A percentile compares a stretch with the other conserved stretches of the same genome.
These are phyloP conservation scores for Graphium sp. DNA, from an alignment of 2,329 filamentous ascomycete genomes.

Conservation along the genomic window DNA sequence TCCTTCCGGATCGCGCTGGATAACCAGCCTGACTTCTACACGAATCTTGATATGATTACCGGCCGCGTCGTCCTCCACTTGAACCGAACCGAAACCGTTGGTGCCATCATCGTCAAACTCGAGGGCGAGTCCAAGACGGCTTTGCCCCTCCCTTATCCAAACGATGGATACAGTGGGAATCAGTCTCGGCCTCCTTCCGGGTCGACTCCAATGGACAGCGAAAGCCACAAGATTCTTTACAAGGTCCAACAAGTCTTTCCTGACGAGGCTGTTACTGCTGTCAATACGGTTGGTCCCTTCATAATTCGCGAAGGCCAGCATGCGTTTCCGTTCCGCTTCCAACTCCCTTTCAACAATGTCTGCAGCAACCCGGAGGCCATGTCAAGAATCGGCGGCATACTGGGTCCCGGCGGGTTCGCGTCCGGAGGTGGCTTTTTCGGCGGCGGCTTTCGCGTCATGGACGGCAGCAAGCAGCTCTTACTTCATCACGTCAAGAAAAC, in stretches of 20 bases:
- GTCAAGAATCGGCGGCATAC: slow-evolving; percentile 34
- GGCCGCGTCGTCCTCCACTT: slow-evolving; percentile 41
- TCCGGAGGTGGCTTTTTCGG: slow-evolving; percentile 27
- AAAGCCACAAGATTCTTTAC: slow-evolving; percentile 62
- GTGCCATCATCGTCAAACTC: slow-evolving; percentile 64
- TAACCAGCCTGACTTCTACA: slow-evolving; percentile 54
- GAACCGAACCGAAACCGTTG: slow-evolving; percentile 52
- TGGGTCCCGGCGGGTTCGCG: slow-evolving; percentile 33
- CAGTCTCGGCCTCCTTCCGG: slow-evolving; percentile 11
- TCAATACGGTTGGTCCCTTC: slow-evolving; percentile 26
- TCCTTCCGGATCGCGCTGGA: slow-evolving; percentile 52
- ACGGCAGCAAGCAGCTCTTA: slow-evolving; percentile 44
- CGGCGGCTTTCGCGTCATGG: slow-evolving; percentile 40
- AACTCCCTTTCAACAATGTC: slow-evolving; percentile 60
- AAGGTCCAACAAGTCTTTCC: slow-evolving; percentile 59
- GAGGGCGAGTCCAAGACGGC: slow-evolving; percentile 64
- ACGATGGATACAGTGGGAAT: slow-evolving; percentile 19
- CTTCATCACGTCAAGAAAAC: slow-evolving; percentile 66
- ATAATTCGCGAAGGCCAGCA: slow-evolving; percentile 53
- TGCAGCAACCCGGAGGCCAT: slow-evolving; percentile 40
- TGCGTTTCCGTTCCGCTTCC: slow-evolving; percentile 64
- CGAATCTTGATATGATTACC: slow-evolving; percentile 59
- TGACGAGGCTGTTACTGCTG: slow-evolving; percentile 25
- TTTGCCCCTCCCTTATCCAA: slow-evolving; percentile 31
- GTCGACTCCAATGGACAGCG: slow-evolving; percentile 21